Conservation (phyloP, 352 stramenopile species). For the Discostella stelligera region DNA sequence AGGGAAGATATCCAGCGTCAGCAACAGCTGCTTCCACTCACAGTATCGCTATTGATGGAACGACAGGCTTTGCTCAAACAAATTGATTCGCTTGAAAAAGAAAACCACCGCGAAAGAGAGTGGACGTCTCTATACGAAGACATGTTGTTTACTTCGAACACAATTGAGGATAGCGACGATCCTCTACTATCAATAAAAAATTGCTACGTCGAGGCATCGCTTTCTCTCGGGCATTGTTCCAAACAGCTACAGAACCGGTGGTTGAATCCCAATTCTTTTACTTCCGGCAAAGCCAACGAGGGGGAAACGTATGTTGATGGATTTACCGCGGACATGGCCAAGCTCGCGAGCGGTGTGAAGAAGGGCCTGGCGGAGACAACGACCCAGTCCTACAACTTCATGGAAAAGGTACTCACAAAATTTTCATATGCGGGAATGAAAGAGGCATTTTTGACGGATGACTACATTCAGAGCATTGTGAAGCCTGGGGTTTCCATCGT, state of each 20-base stretch:
- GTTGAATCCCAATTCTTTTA: neutral
- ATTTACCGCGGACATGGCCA: constrained; percentile 24
- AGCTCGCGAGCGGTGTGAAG: constrained; percentile 18
- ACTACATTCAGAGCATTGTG: constrained; percentile 13
- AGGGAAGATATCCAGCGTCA: constrained; percentile 17
- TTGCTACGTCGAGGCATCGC: constrained; percentile 38
- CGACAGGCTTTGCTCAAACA: neutral
- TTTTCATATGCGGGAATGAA: constrained; percentile 23
- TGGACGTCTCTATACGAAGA: constrained; percentile 1
- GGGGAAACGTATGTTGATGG: constrained; percentile 13
- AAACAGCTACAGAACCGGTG: constrained; percentile 37
- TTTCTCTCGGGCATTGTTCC: constrained; percentile 37
- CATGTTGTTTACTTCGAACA: constrained; percentile 2
- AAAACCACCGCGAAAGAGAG: constrained; percentile 1
- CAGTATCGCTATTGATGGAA: constrained; percentile 14
- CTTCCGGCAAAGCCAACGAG: neutral
- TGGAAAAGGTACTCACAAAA: constrained; percentile 28
- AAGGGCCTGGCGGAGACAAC: constrained; percentile 10
- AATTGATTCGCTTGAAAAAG: constrained; percentile 12
- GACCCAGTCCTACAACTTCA: constrained; percentile 22
- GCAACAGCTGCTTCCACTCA: constrained; percentile 9
- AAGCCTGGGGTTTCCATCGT: constrained; percentile 15
- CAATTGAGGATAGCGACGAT: neutral
- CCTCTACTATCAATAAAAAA: constrained; percentile 32
- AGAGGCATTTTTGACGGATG: constrained; percentile 9